Conservation (phyloP, 2,329 filamentous ascomycete species). For the Venturia effusa region DNA sequence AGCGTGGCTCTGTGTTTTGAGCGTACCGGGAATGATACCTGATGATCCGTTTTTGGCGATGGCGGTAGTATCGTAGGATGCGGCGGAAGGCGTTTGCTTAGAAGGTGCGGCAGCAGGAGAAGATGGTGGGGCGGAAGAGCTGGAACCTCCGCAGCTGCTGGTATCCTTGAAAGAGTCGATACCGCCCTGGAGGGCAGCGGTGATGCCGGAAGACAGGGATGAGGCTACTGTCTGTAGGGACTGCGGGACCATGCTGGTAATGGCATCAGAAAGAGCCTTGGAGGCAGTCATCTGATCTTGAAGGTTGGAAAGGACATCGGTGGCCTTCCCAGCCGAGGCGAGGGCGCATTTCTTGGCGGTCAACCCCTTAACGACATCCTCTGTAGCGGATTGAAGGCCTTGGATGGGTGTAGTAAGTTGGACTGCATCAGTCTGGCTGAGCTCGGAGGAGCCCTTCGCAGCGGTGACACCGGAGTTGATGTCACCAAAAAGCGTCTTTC, state of each 20-base stretch:
- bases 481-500: background rate
- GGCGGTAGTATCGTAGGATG: background rate
- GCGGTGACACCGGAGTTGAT: background rate
- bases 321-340: background rate
- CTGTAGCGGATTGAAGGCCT: background rate
- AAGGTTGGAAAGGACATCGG: background rate
- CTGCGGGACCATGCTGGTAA: background rate
- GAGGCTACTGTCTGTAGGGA: background rate
- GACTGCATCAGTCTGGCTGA: background rate
- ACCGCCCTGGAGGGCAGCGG: conserved; percentile 23
- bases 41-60: background rate
- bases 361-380: background rate
- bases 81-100: background rate
- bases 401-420: background rate
- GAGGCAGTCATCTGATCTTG: background rate
- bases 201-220: conserved; percentile 17
- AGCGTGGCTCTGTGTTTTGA: background rate
- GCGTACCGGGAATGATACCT: background rate
- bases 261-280: conserved; percentile 1
- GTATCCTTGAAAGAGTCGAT: conserved; percentile 17
- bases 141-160: background rate
- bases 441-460: background rate
- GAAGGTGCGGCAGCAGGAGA: background rate
- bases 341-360: background rate
- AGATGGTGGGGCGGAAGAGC: background rate